Evolutionary conservation across 2,329 filamentous ascomycete genomes (phyloP).

Genomic region (Xylaria sp.): DNA sequence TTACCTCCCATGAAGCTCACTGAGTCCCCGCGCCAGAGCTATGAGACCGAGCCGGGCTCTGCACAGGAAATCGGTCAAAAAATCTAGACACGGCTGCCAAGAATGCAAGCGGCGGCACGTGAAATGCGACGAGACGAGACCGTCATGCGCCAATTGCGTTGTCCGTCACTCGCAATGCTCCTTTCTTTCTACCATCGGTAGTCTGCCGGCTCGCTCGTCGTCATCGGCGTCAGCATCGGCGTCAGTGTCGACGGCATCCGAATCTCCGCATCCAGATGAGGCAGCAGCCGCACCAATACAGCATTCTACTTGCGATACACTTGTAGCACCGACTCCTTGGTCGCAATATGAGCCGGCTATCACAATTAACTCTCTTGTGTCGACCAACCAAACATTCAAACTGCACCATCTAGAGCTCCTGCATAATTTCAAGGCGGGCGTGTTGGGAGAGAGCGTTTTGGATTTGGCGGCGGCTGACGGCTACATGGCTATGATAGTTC

Average conservation of each 20-base stretch:
- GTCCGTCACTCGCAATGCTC: constrained; percentile 52
- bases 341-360: background rate
- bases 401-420: constrained; percentile 55
- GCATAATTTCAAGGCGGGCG: constrained; percentile 48
- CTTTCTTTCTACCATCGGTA: constrained; percentile 38
- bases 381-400: constrained; percentile 46
- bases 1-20: background rate
- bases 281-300: background rate
- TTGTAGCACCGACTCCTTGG: background rate
- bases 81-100: constrained; percentile 41
- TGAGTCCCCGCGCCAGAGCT: background rate
- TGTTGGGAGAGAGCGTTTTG: constrained; percentile 36
- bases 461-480: constrained; percentile 36
- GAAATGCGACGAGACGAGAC: constrained; percentile 55
- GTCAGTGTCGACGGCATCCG: background rate
- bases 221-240: background rate
- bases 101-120: constrained; percentile 41
- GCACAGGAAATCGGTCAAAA: constrained; percentile 29
- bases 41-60: background rate
- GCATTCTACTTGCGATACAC: background rate
- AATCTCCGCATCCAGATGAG: background rate
- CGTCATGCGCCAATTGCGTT: constrained; percentile 54
- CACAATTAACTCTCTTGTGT: constrained; percentile 6
- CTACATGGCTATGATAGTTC: constrained; percentile 33
- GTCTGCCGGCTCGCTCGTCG: constrained; percentile 18